A percentile compares a stretch with the other conserved stretches of the same genome.
Conservation (phyloP, 306 rosid genomes). For the Spatholobus suberectus region DNA sequence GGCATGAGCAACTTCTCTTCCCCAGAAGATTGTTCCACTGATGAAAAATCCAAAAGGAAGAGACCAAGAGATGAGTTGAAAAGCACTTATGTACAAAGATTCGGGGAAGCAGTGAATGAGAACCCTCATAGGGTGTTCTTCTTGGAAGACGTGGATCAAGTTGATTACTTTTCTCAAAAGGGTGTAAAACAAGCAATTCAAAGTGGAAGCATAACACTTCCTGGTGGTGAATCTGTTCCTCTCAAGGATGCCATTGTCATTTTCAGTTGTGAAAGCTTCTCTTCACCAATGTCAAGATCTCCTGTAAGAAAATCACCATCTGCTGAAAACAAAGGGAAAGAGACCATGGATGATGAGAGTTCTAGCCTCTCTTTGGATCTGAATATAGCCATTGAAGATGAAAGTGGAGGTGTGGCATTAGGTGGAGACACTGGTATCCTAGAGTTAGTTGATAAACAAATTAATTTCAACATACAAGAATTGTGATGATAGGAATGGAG, state of each 20-base stretch:
- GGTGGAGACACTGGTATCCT: slow-evolving; percentile 43
- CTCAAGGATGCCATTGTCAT: slow-evolving; percentile 80
- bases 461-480: slow-evolving; percentile 54
- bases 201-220: slow-evolving; percentile 61
- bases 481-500: slow-evolving; percentile 14
- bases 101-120: slow-evolving; percentile 81
- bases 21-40: slow-evolving; percentile 27
- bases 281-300: slow-evolving; percentile 39
- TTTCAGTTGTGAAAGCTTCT: slow-evolving; percentile 61
- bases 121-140: slow-evolving; percentile 86
- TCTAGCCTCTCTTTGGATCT: slow-evolving; percentile 61
- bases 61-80: slow-evolving; percentile 63
- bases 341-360: slow-evolving; percentile 41
- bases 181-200: slow-evolving; percentile 69
- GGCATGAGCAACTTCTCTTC: slow-evolving; percentile 55
- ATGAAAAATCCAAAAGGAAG: slow-evolving; percentile 50
- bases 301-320: slow-evolving; percentile 35
- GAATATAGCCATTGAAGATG: slow-evolving; percentile 70
- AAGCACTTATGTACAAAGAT: slow-evolving; percentile 61
- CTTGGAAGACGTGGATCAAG: slow-evolving; percentile 74
- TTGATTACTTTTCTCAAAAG: slow-evolving; percentile 64
- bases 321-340: slow-evolving; percentile 41
- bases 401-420: not conserved
- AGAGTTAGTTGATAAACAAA: slow-evolving; percentile 67
- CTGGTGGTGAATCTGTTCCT: slow-evolving; percentile 61